These are phyloP conservation scores for Lecanosticta acicola DNA, from an alignment of 2,329 filamentous ascomycete genomes.

Conservation along the genomic window DNA sequence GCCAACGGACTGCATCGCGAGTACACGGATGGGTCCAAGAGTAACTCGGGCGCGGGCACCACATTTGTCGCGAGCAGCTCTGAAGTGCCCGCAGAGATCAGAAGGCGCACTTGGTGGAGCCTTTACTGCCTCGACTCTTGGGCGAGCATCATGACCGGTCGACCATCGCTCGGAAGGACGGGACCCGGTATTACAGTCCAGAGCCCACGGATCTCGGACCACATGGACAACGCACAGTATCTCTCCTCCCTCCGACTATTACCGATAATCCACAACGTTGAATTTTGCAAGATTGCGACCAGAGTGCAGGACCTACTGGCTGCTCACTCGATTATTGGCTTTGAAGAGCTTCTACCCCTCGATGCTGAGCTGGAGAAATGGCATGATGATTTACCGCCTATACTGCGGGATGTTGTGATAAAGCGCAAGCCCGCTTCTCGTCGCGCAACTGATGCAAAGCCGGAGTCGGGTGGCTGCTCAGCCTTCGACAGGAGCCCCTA, in stretches of 20 bases:
- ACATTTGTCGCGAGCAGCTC: slow-evolving; percentile 27
- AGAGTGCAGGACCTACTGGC: slow-evolving; percentile 71
- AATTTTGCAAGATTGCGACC: slow-evolving; percentile 73
- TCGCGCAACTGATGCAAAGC: slow-evolving; percentile 5
- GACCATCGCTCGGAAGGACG: slow-evolving; percentile 63
- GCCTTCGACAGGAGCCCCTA: slow-evolving; percentile 13
- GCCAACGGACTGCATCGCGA: slow-evolving; percentile 31
- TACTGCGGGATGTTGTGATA: slow-evolving; percentile 29
- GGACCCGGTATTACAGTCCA: slow-evolving; percentile 63
- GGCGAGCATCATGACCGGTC: slow-evolving; percentile 64
- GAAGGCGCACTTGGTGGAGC: slow-evolving; percentile 68
- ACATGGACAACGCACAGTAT: slow-evolving; percentile 33
- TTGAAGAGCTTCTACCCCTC: slow-evolving; percentile 59
- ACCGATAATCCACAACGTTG: slow-evolving; percentile 68
- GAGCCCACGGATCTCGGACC: slow-evolving; percentile 46
- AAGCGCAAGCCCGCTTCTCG: background rate
- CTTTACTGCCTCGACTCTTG: slow-evolving; percentile 69
- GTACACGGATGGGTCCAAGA: slow-evolving; percentile 35
- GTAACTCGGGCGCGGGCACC: slow-evolving; percentile 36
- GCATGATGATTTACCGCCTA: slow-evolving; percentile 61
- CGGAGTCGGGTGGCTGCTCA: slow-evolving; percentile 7
- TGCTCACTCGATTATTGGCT: slow-evolving; percentile 60
- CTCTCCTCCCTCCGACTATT: slow-evolving; percentile 59
- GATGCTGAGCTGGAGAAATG: slow-evolving; percentile 66
- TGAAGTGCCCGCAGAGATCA: slow-evolving; percentile 54